Conservation (phyloP, 73 alveolate species). For the Paramecium caudatum region DNA sequence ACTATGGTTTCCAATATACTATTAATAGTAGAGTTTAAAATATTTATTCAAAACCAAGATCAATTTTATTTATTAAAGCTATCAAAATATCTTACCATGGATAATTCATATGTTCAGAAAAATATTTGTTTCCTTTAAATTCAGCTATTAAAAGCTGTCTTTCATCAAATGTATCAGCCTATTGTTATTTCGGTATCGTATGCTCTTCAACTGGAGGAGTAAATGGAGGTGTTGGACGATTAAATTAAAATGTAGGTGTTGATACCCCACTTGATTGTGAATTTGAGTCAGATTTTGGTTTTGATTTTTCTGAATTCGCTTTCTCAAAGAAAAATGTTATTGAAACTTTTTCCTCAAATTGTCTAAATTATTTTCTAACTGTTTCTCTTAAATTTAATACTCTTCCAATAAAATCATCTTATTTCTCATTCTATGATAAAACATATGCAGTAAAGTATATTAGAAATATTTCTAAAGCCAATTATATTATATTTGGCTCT, state of each 20-base stretch:
- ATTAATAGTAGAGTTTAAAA: not conserved
- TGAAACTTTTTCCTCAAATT: not conserved
- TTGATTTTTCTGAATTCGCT: conserved; percentile 9
- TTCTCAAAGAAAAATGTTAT: not conserved
- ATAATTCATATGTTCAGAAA: not conserved
- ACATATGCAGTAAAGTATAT: conserved; percentile 52
- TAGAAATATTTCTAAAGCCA: conserved; percentile 8
- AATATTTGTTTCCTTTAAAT: not conserved
- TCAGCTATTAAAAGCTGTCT: not conserved
- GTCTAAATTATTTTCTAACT: not conserved
- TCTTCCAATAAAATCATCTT: conserved; percentile 41
- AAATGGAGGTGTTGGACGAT: not conserved
- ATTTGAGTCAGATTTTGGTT: conserved; percentile 15
- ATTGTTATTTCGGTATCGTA: not conserved
- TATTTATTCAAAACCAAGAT: conserved; percentile 44
- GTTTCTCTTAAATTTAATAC: conserved; percentile 29
- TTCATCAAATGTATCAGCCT: conserved; percentile 11
- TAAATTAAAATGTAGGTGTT: conserved; percentile 10
- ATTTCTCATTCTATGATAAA: not conserved
- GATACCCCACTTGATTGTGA: conserved; percentile 15
- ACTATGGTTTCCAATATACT: not conserved
- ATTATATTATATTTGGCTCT: conserved; percentile 22
- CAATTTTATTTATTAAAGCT: not conserved
- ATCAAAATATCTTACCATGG: not conserved
- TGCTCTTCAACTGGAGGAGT: conserved; percentile 33